Base-by-base conservation (phyloP, 2,329 filamentous ascomycete species). In the Trichoderma citrinoviride region DNA sequence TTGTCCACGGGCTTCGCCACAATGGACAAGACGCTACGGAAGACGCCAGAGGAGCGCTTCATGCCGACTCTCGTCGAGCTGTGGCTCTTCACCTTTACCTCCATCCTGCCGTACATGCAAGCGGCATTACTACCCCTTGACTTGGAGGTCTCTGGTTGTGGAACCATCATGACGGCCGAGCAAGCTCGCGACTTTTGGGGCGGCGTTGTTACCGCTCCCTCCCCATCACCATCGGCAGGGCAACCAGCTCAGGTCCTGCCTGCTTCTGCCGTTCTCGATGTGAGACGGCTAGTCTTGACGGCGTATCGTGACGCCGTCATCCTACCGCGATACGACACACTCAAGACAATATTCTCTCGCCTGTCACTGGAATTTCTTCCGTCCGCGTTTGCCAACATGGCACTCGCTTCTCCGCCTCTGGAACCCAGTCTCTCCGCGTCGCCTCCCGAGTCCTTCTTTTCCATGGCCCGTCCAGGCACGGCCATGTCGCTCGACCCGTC, bases 81-180 rank as follows among this genome's bases (percentile, higher is more conserved):
- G 73, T 99, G 95, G 95, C 86, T 96, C 66, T 88, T 95, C 53
- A 93, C 95, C 0, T 97, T 97, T 72, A 94, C 92, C 3, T 90
- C 87, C 7, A 91, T 98, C 43, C 79, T 98, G 5, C 95, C 95
- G 0, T 98, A 97, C 73, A 88, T 99, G 71, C 94, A 98, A 79
- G 93, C 94, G 1, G 93, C 97, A 1, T 97, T 99, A 73, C 80
- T 99, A 1, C 95, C 93, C 0, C 80, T 99, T 1, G 95, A 99
- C 73, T 85, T 97, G 12, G 95, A 99, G 74, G 96, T 99, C 74
- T 89, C 92, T 61, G 95, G 94, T 6, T 85, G 85, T 53, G 95
- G 95, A 17, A 82, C 87, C 0, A 85, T 98, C 63, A 89, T 98
- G 85, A 88, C 85, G 0, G 77, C 85, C 0, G 87, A 92, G 5